phyloP scores from a whole-genome alignment of 257 asterid genomes.

The Solanum sitiens region DNA sequence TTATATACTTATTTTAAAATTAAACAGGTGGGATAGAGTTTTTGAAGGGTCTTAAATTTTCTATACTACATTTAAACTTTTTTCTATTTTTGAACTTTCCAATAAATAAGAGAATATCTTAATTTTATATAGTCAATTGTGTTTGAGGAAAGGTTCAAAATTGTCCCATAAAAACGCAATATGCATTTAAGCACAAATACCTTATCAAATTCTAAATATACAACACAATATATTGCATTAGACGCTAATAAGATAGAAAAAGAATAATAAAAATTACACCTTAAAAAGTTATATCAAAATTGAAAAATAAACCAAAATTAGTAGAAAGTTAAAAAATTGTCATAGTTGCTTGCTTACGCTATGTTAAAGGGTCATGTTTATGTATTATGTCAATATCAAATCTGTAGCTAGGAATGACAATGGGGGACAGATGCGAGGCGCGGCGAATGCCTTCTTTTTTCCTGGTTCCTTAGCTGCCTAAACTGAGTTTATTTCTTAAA shows the following conservation, averaged over 20 bases:
- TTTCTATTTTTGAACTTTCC: neutral
- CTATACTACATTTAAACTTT: neutral
- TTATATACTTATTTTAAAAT: neutral
- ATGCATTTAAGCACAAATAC: neutral
- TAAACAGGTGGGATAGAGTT: neutral
- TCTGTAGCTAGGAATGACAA: no score
- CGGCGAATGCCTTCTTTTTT: no score
- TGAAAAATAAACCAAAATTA: no score
- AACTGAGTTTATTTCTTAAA: no score
- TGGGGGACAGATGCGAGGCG: no score
- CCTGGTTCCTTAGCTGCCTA: no score
- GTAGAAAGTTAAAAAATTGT: neutral
- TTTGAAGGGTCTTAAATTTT: neutral
- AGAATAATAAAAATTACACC: neutral
- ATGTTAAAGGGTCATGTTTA: no score
- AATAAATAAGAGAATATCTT: neutral
- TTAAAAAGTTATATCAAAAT: neutral
- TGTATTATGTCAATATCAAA: no score
- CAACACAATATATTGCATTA: neutral
- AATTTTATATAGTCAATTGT: no score
- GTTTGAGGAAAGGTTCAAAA: neutral
- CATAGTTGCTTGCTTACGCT: no score
- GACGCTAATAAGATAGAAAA: neutral
- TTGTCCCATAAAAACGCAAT: neutral
- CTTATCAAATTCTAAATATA: neutral